Conservation (phyloP, 2,329 filamentous ascomycete species). For the Hysterium pulicare region DNA sequence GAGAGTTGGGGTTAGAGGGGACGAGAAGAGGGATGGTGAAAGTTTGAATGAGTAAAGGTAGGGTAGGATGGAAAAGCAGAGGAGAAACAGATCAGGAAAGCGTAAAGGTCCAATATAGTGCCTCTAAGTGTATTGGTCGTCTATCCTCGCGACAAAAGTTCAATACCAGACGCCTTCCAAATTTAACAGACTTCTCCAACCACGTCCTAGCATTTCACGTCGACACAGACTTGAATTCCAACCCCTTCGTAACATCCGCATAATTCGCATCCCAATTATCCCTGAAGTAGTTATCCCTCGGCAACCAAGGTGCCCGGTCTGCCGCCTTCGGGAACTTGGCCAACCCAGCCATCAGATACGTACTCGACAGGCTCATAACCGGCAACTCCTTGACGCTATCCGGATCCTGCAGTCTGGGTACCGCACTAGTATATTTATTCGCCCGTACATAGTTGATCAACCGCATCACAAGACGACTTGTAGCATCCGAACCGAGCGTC, state of each 20-base stretch:
- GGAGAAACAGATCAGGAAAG: too few relatives aligned
- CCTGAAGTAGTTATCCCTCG: constrained; percentile 42
- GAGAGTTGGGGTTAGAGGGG: too few relatives aligned
- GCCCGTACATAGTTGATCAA: constrained; percentile 51
- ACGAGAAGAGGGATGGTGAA: too few relatives aligned
- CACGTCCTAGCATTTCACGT: too few relatives aligned
- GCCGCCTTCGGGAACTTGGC: constrained; percentile 48
- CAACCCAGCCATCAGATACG: constrained; percentile 48
- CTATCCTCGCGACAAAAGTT: too few relatives aligned
- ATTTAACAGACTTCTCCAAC: too few relatives aligned
- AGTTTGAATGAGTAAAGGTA: too few relatives aligned
- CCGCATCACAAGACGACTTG: constrained; percentile 48
- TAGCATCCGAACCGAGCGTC: constrained; percentile 60
- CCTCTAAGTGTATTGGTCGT: too few relatives aligned
- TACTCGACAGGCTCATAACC: constrained; percentile 48
- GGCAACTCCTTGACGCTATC: constrained; percentile 38
- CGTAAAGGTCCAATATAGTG: too few relatives aligned
- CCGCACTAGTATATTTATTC: constrained; percentile 41
- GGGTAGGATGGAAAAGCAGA: too few relatives aligned
- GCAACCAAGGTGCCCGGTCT: constrained; percentile 41
- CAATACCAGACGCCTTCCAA: too few relatives aligned
- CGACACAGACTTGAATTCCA: constrained; percentile 33
- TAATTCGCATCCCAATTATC: constrained; percentile 44
- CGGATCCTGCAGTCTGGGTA: constrained; percentile 43
- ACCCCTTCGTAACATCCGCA: constrained; percentile 41